phyloP scores from a whole-genome alignment of 1,139 yeast species.

The Suhomyces taliae region DNA sequence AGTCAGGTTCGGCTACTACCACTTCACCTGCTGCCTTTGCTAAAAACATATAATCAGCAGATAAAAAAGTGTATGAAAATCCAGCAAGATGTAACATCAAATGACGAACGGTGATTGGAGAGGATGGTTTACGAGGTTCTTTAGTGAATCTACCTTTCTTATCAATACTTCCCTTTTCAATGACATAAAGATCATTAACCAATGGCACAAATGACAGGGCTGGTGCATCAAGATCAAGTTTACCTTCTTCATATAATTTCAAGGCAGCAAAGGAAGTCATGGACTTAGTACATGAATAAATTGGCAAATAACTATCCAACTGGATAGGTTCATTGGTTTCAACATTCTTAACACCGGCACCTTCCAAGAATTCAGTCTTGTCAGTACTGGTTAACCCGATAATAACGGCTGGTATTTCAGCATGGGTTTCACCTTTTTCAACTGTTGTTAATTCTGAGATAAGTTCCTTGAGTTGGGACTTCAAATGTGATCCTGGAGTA shows the following conservation, averaged over 20 bases:
- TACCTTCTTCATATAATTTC: slow-evolving; percentile 47
- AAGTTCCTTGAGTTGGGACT: not conserved
- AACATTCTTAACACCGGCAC: slow-evolving; percentile 24
- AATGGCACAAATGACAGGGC: slow-evolving; percentile 42
- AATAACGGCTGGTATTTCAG: slow-evolving; percentile 24
- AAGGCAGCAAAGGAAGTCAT: slow-evolving; percentile 48
- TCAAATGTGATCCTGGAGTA: slow-evolving; percentile 2
- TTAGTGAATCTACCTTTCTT: slow-evolving; percentile 28
- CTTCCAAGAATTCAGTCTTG: slow-evolving; percentile 25
- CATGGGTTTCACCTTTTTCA: slow-evolving; percentile 2
- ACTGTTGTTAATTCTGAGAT: slow-evolving; percentile 5
- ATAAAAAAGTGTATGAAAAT: slow-evolving; percentile 47
- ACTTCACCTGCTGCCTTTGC: slow-evolving; percentile 14
- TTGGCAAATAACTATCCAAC: slow-evolving; percentile 33
- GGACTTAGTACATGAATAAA: slow-evolving; percentile 51
- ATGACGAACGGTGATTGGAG: slow-evolving; percentile 46
- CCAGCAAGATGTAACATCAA: slow-evolving; percentile 56
- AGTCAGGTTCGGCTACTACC: slow-evolving; percentile 23
- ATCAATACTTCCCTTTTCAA: slow-evolving; percentile 35
- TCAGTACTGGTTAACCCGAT: slow-evolving; percentile 30
- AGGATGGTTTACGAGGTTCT: slow-evolving; percentile 34
- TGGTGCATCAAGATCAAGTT: slow-evolving; percentile 42
- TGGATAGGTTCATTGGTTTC: slow-evolving; percentile 12
- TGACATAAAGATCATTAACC: slow-evolving; percentile 39
- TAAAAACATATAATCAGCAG: slow-evolving; percentile 27